A percentile compares a stretch with the other conserved stretches of the same genome.
Evolutionary conservation across 1,284 basidiomycete species (phyloP).

Genomic region (Cutaneotrichosporon mucoides): DNA sequence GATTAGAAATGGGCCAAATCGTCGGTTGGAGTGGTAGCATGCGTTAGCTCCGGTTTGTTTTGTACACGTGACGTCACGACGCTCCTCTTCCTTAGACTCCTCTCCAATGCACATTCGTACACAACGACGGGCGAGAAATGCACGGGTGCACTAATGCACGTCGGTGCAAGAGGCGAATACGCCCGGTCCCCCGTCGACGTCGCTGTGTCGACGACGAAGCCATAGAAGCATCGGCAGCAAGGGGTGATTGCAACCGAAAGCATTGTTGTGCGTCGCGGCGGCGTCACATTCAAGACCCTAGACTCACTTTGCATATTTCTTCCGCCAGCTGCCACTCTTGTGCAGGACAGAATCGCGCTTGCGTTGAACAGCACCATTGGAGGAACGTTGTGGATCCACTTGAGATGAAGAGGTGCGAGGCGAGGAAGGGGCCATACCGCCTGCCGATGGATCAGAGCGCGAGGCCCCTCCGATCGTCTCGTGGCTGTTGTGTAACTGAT

Average conservation of each 20-base stretch:
- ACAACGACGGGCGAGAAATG: not conserved
- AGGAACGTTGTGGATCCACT: not conserved
- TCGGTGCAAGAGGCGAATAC: too few species aligned
- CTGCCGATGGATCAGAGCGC: not conserved
- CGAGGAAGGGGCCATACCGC: not conserved
- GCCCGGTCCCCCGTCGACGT: too few species aligned
- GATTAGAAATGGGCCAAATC: not conserved
- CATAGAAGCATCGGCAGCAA: too few species aligned
- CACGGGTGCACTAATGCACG: too few species aligned
- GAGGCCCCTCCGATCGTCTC: not conserved
- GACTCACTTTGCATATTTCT: slow-evolving; percentile 40
- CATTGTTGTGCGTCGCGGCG: too few species aligned
- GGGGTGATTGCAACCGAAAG: too few species aligned
- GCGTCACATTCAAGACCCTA: not conserved
- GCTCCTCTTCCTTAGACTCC: not conserved
- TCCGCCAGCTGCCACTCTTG: slow-evolving; percentile 27
- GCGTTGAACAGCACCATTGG: not conserved
- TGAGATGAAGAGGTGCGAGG: not conserved
- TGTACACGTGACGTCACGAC: slow-evolving; percentile 9
- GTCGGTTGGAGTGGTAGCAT: not conserved
- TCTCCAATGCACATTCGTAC: not conserved
- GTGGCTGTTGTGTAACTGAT: not conserved
- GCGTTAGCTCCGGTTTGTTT: slow-evolving; percentile 1
- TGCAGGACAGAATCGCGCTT: slow-evolving; percentile 7
- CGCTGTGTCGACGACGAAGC: too few species aligned